phyloP scores from a whole-genome alignment of 2,329 filamentous ascomycete genomes.

The Stachybotrys elegans region DNA sequence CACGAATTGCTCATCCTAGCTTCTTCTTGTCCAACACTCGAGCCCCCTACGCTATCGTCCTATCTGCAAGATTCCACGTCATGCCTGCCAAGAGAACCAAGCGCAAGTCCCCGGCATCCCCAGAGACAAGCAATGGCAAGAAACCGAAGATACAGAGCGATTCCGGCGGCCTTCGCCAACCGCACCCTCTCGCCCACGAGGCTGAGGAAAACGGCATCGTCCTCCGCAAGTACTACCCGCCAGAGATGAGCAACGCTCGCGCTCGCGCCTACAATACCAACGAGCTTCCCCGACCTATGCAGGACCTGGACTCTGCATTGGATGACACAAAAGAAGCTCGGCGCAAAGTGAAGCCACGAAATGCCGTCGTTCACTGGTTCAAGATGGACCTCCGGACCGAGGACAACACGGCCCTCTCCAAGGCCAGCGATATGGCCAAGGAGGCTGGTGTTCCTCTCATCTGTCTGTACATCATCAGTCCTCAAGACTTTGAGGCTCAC shows the following conservation, averaged over 20 bases:
- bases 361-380: conserved; percentile 83
- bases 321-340: conserved; percentile 53
- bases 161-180: conserved; percentile 32
- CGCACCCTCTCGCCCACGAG: conserved; percentile 40
- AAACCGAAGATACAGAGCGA: conserved; percentile 25
- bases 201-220: conserved; percentile 57
- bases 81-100: conserved; percentile 23
- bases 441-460: conserved; percentile 67
- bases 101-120: conserved; percentile 18
- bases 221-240: conserved; percentile 72
- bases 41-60: too few species aligned
- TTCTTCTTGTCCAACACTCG: too few species aligned
- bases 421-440: conserved; percentile 62
- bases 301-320: conserved; percentile 57
- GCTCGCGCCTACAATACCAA: conserved; percentile 69
- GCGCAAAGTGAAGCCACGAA: conserved; percentile 44
- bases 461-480: conserved; percentile 73
- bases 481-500: conserved; percentile 81
- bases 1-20: too few species aligned
- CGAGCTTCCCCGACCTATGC: conserved; percentile 67
- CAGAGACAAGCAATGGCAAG: conserved; percentile 22
- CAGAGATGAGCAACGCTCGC: conserved; percentile 78
- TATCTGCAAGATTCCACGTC: conserved; percentile 11
- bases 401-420: conserved; percentile 68
- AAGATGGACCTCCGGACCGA: conserved; percentile 70